Evolutionary conservation across 1,284 basidiomycete species (phyloP).

Genomic region (Earliella scabrosa): DNA sequence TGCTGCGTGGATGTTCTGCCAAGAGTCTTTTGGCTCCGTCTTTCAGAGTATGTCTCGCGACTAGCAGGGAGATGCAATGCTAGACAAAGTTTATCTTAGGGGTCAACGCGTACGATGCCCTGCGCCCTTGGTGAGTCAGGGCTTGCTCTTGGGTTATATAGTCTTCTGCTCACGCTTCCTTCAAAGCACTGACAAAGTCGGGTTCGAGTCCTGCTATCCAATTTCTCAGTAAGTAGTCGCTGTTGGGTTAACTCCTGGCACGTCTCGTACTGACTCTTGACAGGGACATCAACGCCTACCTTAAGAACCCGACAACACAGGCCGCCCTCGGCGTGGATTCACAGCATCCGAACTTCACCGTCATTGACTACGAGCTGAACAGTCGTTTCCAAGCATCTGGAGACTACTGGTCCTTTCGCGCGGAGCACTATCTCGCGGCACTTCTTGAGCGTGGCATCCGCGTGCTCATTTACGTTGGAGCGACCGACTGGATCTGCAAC

Average conservation of each 20-base stretch:
- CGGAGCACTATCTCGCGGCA: slow-evolving; percentile 60
- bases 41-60: slow-evolving; percentile 3
- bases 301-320: slow-evolving; percentile 60
- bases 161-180: background rate
- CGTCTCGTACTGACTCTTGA: slow-evolving; percentile 47
- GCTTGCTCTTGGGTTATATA: background rate
- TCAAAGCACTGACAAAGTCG: background rate
- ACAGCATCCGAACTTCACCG: slow-evolving; percentile 50
- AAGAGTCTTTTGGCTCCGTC: slow-evolving; percentile 20
- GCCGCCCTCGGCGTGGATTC: slow-evolving; percentile 58
- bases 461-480: slow-evolving; percentile 78
- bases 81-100: background rate
- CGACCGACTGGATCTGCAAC: slow-evolving; percentile 77
- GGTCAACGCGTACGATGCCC: slow-evolving; percentile 16
- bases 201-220: background rate
- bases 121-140: slow-evolving; percentile 10
- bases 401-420: too few species aligned
- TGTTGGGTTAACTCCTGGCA: background rate
- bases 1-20: slow-evolving; percentile 45
- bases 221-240: background rate
- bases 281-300: slow-evolving; percentile 56
- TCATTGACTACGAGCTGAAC: slow-evolving; percentile 48
- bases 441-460: slow-evolving; percentile 76
- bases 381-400: too few species aligned
- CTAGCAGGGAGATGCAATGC: background rate